Base-by-base conservation (phyloP, 345 rosid genomes). In the Lepidium didymum region DNA sequence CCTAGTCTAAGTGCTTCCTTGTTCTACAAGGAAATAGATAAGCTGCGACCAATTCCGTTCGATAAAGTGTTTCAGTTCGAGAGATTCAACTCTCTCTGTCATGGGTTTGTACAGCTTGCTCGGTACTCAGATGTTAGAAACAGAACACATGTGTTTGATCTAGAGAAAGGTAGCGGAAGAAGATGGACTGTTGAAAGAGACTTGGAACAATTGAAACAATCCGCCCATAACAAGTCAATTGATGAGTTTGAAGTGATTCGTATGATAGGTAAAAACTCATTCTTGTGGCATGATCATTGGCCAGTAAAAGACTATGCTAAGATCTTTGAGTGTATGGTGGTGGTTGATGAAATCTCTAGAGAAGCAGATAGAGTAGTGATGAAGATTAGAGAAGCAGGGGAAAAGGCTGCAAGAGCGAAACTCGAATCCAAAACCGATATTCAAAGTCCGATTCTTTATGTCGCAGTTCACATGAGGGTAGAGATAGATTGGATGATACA, bases 281-380 rank as follows among this genome's bases (percentile, higher is more conserved):
- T 94, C 76, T 62, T 94, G 75, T 94, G 99, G 99, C 97, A 94
- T 13, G 99, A 94, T 76, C 99, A 94, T 70, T 94, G 99, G 99
- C 89, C 97, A 0, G 89, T 91, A 14, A 78, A 77, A 74, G 96
- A 94, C 63, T 94, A 94, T 64, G 99, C 96, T 5, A 87, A 73
- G 75, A 79, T 89, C 45, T 85, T 94, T 70, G 97, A 91, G 69
- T 91, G 99, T 65, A 82, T 94, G 68, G 88, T 74, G 43, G 82
- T 94, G 51, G 86, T 89, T 0, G 87, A 86, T 37, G 97, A 87
- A 67, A 85, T 91, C 65, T 57, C 83, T 0, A 81, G 68, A 45
- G 97, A 87, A 75, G 99, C 96, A 1, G 87, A 90, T 59, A 84
- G 64, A 75, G 97, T 94, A 56, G 86, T 87, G 68, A 74, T 81